A percentile compares a stretch with the other conserved stretches of the same genome.
These are phyloP conservation scores for Scheffersomyces amazonensis DNA, from an alignment of 805 yeast genomes.

Conservation along the genomic window DNA sequence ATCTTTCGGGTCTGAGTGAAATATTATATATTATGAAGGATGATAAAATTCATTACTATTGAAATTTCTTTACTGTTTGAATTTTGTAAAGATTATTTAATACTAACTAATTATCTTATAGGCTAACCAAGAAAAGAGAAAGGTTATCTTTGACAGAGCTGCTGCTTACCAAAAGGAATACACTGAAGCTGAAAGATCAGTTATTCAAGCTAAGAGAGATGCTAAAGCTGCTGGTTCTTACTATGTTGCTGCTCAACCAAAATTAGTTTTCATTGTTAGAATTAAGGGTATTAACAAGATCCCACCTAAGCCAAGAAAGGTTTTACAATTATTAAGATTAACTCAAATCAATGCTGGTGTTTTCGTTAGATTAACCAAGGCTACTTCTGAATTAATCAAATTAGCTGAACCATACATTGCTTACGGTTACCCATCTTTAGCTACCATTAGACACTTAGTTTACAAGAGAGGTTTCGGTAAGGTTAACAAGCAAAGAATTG, in stretches of 20 bases:
- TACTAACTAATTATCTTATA: conserved; percentile 33
- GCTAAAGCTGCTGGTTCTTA: conserved; percentile 92
- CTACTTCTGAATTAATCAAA: conserved; percentile 87
- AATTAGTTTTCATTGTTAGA: conserved; percentile 94
- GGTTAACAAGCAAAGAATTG: conserved; percentile 93
- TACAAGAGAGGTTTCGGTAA: conserved; percentile 99
- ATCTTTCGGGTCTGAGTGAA: conserved; percentile 77
- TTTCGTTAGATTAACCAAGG: conserved; percentile 93
- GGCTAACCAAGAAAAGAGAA: conserved; percentile 50
- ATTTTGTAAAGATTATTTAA: not conserved
- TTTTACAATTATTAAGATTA: conserved; percentile 88
- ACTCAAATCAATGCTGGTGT: conserved; percentile 94
- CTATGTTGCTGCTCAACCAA: conserved; percentile 93
- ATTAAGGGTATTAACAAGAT: conserved; percentile 99
- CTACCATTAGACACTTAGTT: conserved; percentile 87
- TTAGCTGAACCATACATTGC: conserved; percentile 96
- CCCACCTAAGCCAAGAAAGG: conserved; percentile 99
- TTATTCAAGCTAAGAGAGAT: conserved; percentile 83
- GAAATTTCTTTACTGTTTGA: not conserved
- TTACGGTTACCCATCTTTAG: conserved; percentile 94
- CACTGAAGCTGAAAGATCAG: conserved; percentile 86
- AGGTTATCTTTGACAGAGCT: conserved; percentile 86
- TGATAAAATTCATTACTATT: not conserved
- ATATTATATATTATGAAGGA: not conserved
- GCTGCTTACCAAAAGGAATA: conserved; percentile 96